phyloP scores from a whole-genome alignment of 2,329 filamentous ascomycete genomes.

The Stagonosporopsis vannaccii region DNA sequence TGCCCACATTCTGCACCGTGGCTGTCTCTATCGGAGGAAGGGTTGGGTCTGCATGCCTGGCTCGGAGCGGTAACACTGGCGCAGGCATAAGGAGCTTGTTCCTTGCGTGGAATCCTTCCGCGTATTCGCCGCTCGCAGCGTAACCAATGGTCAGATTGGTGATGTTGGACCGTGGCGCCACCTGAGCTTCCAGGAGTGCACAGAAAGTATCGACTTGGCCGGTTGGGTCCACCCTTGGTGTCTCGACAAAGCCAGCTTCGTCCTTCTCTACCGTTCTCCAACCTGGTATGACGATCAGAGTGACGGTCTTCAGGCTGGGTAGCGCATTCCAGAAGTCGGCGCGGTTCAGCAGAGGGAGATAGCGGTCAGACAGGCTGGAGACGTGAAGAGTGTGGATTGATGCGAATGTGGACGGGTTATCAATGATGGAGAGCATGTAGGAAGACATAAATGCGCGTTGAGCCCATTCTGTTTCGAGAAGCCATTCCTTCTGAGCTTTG shows the following conservation, averaged over 20 bases:
- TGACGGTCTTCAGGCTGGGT: conserved; percentile 62
- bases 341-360: conserved; percentile 64
- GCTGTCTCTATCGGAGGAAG: background rate
- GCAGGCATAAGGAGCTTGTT: conserved; percentile 70
- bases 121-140: conserved; percentile 72
- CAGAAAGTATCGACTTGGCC: conserved; percentile 61
- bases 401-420: conserved; percentile 63
- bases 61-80: conserved; percentile 54
- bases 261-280: conserved; percentile 68
- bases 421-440: conserved; percentile 69
- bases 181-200: conserved; percentile 59
- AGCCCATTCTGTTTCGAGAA: conserved; percentile 73
- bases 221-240: conserved; percentile 59
- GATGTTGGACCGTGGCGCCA: conserved; percentile 60
- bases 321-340: conserved; percentile 69
- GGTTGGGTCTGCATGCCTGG: conserved; percentile 4
- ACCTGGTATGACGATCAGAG: conserved; percentile 69
- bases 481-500: conserved; percentile 70
- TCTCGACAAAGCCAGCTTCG: conserved; percentile 60
- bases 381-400: conserved; percentile 67
- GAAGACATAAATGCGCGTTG: conserved; percentile 73
- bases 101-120: conserved; percentile 66
- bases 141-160: conserved; percentile 70
- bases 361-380: conserved; percentile 68
- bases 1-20: conserved; percentile 17